Evolutionary conservation across 2,329 filamentous ascomycete species (phyloP).

Genomic region (Clonostachys rhizophaga): DNA sequence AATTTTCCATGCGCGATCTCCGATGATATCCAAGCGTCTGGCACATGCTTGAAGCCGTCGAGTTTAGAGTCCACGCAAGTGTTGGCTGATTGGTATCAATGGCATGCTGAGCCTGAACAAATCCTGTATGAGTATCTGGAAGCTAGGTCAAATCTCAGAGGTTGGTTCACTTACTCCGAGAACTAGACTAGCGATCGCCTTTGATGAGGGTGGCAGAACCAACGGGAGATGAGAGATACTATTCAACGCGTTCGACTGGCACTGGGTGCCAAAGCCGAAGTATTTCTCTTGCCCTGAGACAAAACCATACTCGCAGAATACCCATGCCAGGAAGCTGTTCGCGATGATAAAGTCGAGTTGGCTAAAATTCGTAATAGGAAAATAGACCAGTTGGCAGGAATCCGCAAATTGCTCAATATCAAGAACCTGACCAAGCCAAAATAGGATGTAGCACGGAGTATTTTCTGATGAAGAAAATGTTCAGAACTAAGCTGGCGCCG

Average conservation of each 20-base stretch:
- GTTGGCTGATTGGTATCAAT: slow-evolving; percentile 22
- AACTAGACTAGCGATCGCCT: slow-evolving; percentile 22
- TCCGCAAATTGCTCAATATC: slow-evolving; percentile 20
- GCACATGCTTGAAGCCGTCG: slow-evolving; percentile 21
- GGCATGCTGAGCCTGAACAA: slow-evolving; percentile 19
- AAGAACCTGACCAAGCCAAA: slow-evolving; percentile 22
- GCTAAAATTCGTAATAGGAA: slow-evolving; percentile 21
- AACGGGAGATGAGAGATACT: slow-evolving; percentile 19
- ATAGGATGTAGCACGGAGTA: slow-evolving; percentile 6
- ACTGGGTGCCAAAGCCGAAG: slow-evolving; percentile 12
- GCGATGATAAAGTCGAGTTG: slow-evolving; percentile 24
- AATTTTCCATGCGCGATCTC: neutral
- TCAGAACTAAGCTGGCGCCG: neutral
- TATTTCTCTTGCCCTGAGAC: slow-evolving; percentile 12
- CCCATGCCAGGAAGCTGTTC: slow-evolving; percentile 24
- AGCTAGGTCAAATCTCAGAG: neutral
- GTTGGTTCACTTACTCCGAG: slow-evolving; percentile 17
- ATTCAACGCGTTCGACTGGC: slow-evolving; percentile 15
- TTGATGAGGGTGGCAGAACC: slow-evolving; percentile 19
- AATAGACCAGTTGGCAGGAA: slow-evolving; percentile 25
- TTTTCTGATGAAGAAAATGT: neutral
- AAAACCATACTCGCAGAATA: slow-evolving; percentile 22
- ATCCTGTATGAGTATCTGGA: neutral
- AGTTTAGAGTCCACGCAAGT: slow-evolving; percentile 25
- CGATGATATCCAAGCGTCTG: slow-evolving; percentile 24